phyloP scores from a whole-genome alignment of 2,329 filamentous ascomycete species.

The Alternaria infectoria region DNA sequence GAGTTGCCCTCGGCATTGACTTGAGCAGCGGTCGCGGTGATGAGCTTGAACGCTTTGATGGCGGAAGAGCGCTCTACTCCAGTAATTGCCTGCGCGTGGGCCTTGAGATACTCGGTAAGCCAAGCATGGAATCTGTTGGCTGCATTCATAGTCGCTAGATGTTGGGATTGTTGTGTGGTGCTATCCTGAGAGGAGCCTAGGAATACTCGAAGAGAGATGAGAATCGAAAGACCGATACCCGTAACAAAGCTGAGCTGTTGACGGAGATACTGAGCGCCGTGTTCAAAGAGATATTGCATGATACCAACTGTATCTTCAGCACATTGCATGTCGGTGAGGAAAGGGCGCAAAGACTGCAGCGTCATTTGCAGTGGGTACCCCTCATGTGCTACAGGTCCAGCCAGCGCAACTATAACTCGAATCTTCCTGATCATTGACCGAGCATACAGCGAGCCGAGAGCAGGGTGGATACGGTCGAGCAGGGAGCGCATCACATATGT shows the following conservation, averaged over 20 bases:
- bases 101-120: slow-evolving; percentile 73
- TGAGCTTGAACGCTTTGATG: slow-evolving; percentile 65
- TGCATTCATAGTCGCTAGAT: slow-evolving; percentile 76
- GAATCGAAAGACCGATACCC: slow-evolving; percentile 77
- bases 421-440: slow-evolving; percentile 88
- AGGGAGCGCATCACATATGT: slow-evolving; percentile 77
- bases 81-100: slow-evolving; percentile 50
- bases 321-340: slow-evolving; percentile 82
- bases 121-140: slow-evolving; percentile 78
- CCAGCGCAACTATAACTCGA: slow-evolving; percentile 78
- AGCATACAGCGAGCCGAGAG: slow-evolving; percentile 84
- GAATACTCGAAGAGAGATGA: slow-evolving; percentile 80
- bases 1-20: slow-evolving; percentile 74
- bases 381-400: slow-evolving; percentile 72
- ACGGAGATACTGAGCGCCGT: slow-evolving; percentile 69
- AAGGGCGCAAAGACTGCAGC: slow-evolving; percentile 77
- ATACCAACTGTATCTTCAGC: slow-evolving; percentile 90
- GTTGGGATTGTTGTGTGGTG: slow-evolving; percentile 84
- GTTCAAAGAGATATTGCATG: slow-evolving; percentile 78
- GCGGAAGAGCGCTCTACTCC: slow-evolving; percentile 34
- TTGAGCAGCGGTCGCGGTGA: slow-evolving; percentile 72
- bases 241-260: slow-evolving; percentile 76
- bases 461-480: slow-evolving; percentile 79
- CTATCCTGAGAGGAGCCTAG: slow-evolving; percentile 76
- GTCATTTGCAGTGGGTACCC: slow-evolving; percentile 92